Evolutionary conservation across 148 eudicot genomes (phyloP).

Genomic region (Nepenthes mirabilis): DNA sequence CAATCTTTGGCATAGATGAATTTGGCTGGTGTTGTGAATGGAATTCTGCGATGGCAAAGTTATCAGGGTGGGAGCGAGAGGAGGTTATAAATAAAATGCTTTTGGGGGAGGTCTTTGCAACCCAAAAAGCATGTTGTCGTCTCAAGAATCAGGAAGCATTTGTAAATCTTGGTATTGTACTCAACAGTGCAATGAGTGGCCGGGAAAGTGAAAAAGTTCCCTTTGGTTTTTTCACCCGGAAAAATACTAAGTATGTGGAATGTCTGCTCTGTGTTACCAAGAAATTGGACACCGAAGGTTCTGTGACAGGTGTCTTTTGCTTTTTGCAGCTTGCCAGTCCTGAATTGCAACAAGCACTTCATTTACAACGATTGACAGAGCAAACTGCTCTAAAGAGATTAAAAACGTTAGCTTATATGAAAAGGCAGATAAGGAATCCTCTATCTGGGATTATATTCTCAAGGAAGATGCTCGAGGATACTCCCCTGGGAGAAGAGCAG

Average conservation of each 20-base stretch:
- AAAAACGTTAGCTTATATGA: conserved; percentile 53
- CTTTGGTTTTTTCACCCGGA: conserved; percentile 60
- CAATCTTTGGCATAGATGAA: conserved; percentile 81
- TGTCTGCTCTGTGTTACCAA: conserved; percentile 66
- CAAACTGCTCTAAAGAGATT: conserved; percentile 68
- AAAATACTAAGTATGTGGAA: conserved; percentile 52
- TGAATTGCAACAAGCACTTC: conserved; percentile 84
- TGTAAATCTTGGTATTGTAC: conserved; percentile 51
- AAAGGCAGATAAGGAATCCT: conserved; percentile 68
- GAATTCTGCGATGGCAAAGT: conserved; percentile 74
- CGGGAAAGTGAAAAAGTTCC: conserved; percentile 56
- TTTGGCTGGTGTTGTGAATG: conserved; percentile 95
- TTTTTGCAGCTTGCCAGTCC: conserved; percentile 93
- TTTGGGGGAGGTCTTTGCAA: conserved; percentile 81
- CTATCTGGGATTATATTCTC: conserved; percentile 73
- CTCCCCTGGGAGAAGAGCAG: conserved; percentile 57
- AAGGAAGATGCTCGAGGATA: conserved; percentile 55
- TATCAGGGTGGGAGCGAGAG: conserved; percentile 53
- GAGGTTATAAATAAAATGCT: conserved; percentile 76
- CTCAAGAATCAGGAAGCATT: conserved; percentile 76
- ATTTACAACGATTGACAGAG: conserved; percentile 67
- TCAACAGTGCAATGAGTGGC: conserved; percentile 65
- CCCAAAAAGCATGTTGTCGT: conserved; percentile 46
- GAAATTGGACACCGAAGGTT: conserved; percentile 56
- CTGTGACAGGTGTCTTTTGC: conserved; percentile 69